Evolutionary conservation across 371 early-diverging fungal species (phyloP), one percentile per base, ranked within the genome.

Genomic region (Mucor irregularis): DNA sequence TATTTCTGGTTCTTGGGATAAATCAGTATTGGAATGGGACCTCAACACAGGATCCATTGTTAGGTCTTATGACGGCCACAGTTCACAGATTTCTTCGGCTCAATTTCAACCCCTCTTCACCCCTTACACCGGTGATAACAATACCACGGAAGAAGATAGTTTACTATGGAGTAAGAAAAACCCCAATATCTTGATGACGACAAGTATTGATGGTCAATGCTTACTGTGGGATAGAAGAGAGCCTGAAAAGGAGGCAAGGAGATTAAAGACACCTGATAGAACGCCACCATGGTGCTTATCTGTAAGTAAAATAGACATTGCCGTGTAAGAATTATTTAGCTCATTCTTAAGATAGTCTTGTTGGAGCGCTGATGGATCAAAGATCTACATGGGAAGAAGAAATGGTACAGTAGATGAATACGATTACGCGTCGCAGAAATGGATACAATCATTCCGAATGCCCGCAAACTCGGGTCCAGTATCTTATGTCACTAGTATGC

Each of bases 1-100:
- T 43, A 76, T 95, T 33, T 94, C 94, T 64, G 98, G 97, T 4
- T 90, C 95, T 21, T 98, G 97, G 98, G 98, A 98, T 64, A 85
- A 85, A 58, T 68, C 69, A 1, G 71, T 92, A 19, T 16, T 87
- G 86, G 86, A 90, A 69, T 97, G 97, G 97, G 94, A 95, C 68
- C 80, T 97, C 13, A 83, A 98, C 40, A 84, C 80, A 5, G 98
- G 98, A 5, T 56, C 69, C 2, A 49, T 88, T 0, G 77, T 89
- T n/a, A 81, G 89, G 7, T 74, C 74, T 2, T 93, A 87, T 66
- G 60, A 71, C 4, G 89, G 89, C 22, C 89, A 91, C 58, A 78
- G 71, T 21, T 88, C 96, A 0, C 96, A 94, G 53, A 79, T 97
- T 35, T 87, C 92, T 16, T 85, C 90, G 0, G 63, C 87, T 3